Percentiles rank a stretch among this genome's conserved stretches.
phyloP scores from a whole-genome alignment of 2,329 filamentous ascomycete species.

The Eurotiales sp. region DNA sequence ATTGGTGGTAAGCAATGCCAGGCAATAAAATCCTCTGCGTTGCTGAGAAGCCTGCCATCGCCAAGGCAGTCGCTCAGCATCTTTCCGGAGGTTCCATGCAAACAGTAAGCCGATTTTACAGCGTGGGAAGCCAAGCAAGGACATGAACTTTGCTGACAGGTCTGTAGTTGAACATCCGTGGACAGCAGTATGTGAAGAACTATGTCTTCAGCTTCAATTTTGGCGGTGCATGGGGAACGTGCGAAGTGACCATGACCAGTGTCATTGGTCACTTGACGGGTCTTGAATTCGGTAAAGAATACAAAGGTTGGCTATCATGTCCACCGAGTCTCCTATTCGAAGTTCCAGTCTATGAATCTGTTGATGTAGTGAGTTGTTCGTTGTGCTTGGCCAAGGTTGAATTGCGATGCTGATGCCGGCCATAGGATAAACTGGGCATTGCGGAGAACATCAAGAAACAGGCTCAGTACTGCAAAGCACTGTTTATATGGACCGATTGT shows the following conservation, averaged over 20 bases:
- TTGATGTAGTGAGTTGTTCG: conserved; percentile 57
- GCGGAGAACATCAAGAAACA: conserved; percentile 80
- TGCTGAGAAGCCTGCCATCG: conserved; percentile 88
- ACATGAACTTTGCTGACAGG: background rate
- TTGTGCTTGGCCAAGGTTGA: background rate
- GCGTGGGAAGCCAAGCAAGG: background rate
- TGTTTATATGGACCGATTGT: conserved; percentile 99
- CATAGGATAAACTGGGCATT: conserved; percentile 71
- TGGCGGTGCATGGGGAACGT: conserved; percentile 71
- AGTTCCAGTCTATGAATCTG: conserved; percentile 66
- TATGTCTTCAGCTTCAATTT: conserved; percentile 92
- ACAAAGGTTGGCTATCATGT: conserved; percentile 76
- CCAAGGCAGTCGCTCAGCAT: conserved; percentile 88
- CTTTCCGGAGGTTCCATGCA: conserved; percentile 71
- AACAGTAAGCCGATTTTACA: conserved; percentile 55
- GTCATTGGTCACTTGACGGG: conserved; percentile 83
- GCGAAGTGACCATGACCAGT: conserved; percentile 87
- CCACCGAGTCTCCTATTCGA: conserved; percentile 76
- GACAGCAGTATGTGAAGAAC: conserved; percentile 82
- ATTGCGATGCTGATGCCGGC: background rate
- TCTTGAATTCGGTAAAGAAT: conserved; percentile 71
- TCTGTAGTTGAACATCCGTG: conserved; percentile 61
- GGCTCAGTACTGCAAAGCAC: conserved; percentile 65
- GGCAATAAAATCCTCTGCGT: conserved; percentile 63
- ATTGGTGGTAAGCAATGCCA: conserved; percentile 10